Percentiles rank a stretch among this genome's conserved stretches.
Conservation (phyloP, 148 eudicot genomes). For the Hydrangea macrophylla region DNA sequence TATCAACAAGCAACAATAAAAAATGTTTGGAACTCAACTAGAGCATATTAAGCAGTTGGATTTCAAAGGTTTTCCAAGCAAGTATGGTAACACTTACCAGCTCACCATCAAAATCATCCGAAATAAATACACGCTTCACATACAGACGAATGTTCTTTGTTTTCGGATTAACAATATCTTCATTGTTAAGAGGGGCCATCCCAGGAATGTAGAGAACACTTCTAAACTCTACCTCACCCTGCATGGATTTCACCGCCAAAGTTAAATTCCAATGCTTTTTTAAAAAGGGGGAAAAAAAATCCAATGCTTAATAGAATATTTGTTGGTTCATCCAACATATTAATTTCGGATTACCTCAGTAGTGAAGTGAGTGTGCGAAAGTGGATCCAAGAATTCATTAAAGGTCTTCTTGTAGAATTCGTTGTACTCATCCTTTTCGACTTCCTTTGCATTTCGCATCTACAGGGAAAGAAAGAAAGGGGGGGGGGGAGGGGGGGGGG, state of each 20-base stretch:
- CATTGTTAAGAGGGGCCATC: slow-evolving; percentile 82
- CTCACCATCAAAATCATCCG: slow-evolving; percentile 99
- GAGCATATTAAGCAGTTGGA: too few species aligned
- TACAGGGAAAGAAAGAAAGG: slow-evolving; percentile 18
- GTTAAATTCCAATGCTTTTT: not conserved
- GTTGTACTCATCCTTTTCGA: slow-evolving; percentile 76
- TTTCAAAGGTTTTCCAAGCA: not conserved
- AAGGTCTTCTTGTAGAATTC: slow-evolving; percentile 95
- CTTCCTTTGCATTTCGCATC: slow-evolving; percentile 94
- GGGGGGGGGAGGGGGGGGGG: too few species aligned
- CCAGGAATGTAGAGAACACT: slow-evolving; percentile 92
- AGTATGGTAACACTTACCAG: slow-evolving; percentile 48
- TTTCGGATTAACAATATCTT: slow-evolving; percentile 68
- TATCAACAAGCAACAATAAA: too few species aligned
- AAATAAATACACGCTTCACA: slow-evolving; percentile 93
- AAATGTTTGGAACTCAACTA: too few species aligned
- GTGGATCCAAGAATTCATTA: slow-evolving; percentile 94
- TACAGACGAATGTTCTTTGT: slow-evolving; percentile 84
- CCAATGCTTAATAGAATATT: not conserved
- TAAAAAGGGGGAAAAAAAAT: too few species aligned
- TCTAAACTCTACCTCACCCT: slow-evolving; percentile 99
- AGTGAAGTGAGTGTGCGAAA: slow-evolving; percentile 77
- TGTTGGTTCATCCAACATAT: not conserved
- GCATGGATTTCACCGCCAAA: slow-evolving; percentile 19
- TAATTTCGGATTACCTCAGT: slow-evolving; percentile 67